Base-by-base conservation (phyloP, 768 basidiomycete species). In the Phlebiopsis gigantea region DNA sequence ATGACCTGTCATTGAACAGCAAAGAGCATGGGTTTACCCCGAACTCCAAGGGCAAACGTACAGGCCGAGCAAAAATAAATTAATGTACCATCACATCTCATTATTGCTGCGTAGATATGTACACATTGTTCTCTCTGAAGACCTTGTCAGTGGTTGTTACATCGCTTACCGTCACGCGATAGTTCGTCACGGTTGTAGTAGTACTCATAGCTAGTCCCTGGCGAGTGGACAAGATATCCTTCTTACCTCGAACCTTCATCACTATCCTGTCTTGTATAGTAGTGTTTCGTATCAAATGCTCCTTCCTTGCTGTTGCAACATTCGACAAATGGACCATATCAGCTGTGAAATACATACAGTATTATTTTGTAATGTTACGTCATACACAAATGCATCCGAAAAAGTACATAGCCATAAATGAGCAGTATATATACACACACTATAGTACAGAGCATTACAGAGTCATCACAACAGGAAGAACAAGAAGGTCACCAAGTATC, bases 1-100 rank as follows among this genome's bases (percentile, higher is more conserved):
- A 67, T 78, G 69, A 71, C 25, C 22, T 29, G 39, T 31, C 44
- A 2, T 24, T 25, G 25, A 43, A 28, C 26, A 29, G 19, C 24
- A 21, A 25, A 24, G 24, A 26, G 12, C 43, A 31, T 19, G 41
- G 42, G 34, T 39, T 39, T 3, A 39, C 12, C 34, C 34, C 34
- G 34, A 39, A 39, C 34, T 39, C 34, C 12, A 39, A 39, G 34
- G n/a, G n/a, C n/a, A n/a, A n/a, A n/a, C 34, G 34, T 12, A 39
- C 34, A 39, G 17, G 31, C 31, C 14, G 31, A 17, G 12, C 12
- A 39, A 39, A 39, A 17, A 39, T 10, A 39, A 39, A 17, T 9
- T 30, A 48, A 48, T 48, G 47, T 48, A 48, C 28, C 25, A 48
- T n/a, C 22, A 55, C 46, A 55, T 55, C 45, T 55, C 45, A 55